Evolutionary conservation across 2,329 filamentous ascomycete genomes (phyloP).

Genomic region (Cercospora sp.): DNA sequence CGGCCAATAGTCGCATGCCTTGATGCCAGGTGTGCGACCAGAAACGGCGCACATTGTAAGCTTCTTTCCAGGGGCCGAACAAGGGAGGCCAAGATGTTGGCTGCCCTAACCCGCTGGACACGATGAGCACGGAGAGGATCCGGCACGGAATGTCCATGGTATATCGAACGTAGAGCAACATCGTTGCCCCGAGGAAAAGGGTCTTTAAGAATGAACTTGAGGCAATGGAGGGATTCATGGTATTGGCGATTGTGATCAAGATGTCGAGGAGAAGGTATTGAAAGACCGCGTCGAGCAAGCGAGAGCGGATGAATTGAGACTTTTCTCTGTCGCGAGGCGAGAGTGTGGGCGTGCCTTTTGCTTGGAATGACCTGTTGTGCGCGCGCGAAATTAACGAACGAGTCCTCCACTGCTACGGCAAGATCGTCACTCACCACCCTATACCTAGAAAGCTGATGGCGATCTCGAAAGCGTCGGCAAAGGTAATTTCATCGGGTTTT

Average conservation of each 20-base stretch:
- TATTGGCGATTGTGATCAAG: background rate
- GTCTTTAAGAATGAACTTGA: background rate
- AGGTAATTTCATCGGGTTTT: too few relatives aligned
- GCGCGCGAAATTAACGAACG: too few relatives aligned
- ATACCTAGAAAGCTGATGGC: too few relatives aligned
- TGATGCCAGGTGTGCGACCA: conserved; percentile 12
- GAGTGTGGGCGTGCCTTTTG: too few relatives aligned
- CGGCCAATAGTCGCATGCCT: conserved; percentile 5
- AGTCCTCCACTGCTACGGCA: too few relatives aligned
- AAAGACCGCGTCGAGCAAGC: background rate
- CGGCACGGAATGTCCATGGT: conserved; percentile 9
- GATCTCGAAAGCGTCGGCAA: too few relatives aligned
- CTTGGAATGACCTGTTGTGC: too few relatives aligned
- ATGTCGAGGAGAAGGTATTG: conserved; percentile 1
- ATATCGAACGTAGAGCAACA: conserved; percentile 6
- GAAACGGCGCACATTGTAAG: conserved; percentile 3
- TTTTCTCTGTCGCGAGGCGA: too few relatives aligned
- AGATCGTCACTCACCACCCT: too few relatives aligned
- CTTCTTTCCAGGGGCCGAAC: conserved; percentile 3
- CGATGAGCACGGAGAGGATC: background rate
- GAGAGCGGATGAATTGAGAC: too few relatives aligned
- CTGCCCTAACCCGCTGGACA: background rate
- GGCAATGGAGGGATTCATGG: background rate
- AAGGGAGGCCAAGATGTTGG: conserved; percentile 1
- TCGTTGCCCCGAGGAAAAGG: background rate